Base-by-base conservation (phyloP, 2,329 filamentous ascomycete species). In the Aspergillus sp. region DNA sequence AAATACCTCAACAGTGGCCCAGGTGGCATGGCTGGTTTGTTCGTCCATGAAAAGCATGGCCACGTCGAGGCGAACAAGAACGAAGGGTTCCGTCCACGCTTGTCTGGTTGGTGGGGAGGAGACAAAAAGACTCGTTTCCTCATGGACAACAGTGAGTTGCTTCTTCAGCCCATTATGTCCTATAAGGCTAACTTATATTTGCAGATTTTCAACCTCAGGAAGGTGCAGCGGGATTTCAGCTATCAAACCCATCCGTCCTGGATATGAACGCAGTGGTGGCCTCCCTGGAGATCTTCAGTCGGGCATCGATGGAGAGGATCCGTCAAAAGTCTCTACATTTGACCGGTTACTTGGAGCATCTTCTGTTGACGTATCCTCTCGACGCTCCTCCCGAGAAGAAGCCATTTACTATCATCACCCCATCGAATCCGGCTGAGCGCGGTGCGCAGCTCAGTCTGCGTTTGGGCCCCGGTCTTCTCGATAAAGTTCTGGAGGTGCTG, bases 1-100 rank as follows among this genome's bases (percentile, higher is more conserved):
- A 96, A 96, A 75, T 96, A 96, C 75, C 82, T 96, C 69, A 96
- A 96, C 67, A 85, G 86, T 21, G 91, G 91, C 0, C 90, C 91
- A 0, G 91, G 91, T 3, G 81, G 86, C 14, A 95, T 95, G 58
- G 90, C 84, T 1, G 91, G 88, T 0, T 77, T 87, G 1, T 96
- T 91, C 60, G 88, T 96, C 7, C 90, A 96, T 69, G 84, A 89
- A 66, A 79, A 76, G 36, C 88, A 95, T 67, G 85, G 87, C 38
- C 69, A 61, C 23, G 68, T 69, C 5, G 66, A 75, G 38, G 59
- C 60, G 43, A 65, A 63, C 25, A 66, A 75, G n/a, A 68, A 70
- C 14, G 65, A 71, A 10, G 66, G 76, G 1, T 92, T 86, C 65
- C 79, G 80, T 14, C 86, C 84, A 4, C 81, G 91, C 3, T 76